Conservation (phyloP, 148 eudicot species). For the Silene latifolia region DNA sequence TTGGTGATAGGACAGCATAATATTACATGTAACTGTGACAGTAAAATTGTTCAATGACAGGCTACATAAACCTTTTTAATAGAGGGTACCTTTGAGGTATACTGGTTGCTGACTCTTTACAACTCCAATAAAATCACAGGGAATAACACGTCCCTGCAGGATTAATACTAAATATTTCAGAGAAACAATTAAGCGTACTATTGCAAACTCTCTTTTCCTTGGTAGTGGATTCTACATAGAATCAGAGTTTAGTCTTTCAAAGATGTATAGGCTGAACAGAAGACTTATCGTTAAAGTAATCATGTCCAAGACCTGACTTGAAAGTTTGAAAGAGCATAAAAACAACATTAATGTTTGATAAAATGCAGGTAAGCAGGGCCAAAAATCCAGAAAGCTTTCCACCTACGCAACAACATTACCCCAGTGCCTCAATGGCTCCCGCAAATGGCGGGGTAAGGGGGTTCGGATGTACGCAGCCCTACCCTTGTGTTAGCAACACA, state of each 20-base stretch:
- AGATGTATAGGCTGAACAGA: too few relatives aligned
- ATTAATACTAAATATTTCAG: constrained; percentile 20
- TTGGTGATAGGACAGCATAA: constrained; percentile 7
- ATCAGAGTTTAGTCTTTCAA: not conserved
- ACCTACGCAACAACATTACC: too few relatives aligned
- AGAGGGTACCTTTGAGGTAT: constrained; percentile 66
- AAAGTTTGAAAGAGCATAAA: not conserved
- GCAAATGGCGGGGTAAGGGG: too few relatives aligned
- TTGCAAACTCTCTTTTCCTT: not conserved
- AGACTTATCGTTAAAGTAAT: too few relatives aligned
- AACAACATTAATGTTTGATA: too few relatives aligned
- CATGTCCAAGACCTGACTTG: not conserved
- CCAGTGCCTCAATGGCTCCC: too few relatives aligned
- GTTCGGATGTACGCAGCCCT: too few relatives aligned
- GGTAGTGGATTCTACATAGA: not conserved
- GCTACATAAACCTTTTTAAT: not conserved
- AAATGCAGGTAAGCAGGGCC: too few relatives aligned
- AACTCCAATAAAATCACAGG: constrained; percentile 97
- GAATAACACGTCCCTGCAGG: constrained; percentile 88
- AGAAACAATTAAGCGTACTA: not conserved
- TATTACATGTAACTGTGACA: not conserved
- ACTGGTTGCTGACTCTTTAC: constrained; percentile 95
- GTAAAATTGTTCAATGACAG: constrained; percentile 4
- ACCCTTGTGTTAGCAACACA: too few relatives aligned
- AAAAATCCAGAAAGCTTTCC: too few relatives aligned